Conservation (phyloP, 305 asterid species). For the Vinca major region DNA sequence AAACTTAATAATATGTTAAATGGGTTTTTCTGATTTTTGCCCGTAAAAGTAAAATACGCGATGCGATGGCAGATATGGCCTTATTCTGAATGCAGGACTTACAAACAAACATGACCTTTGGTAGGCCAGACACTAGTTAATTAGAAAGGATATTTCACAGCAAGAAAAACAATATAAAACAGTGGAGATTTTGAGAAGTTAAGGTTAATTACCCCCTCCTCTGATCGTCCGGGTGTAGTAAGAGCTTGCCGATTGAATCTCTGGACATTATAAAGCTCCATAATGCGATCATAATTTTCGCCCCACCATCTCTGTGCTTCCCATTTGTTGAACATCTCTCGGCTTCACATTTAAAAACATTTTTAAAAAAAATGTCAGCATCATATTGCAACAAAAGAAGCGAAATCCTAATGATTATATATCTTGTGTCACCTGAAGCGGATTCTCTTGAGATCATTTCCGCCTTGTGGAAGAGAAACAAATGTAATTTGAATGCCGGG, state of each 20-base stretch:
- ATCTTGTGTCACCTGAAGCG: slow-evolving; percentile 63
- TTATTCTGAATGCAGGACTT: too few relatives aligned
- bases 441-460: slow-evolving; percentile 90
- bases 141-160: neutral
- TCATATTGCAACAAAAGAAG: slow-evolving; percentile 6
- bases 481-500: slow-evolving; percentile 97
- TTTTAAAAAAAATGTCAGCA: slow-evolving; percentile 13
- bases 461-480: slow-evolving; percentile 75
- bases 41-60: too few relatives aligned
- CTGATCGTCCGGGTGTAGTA: slow-evolving; percentile 84
- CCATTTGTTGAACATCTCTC: slow-evolving; percentile 96
- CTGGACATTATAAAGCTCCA: slow-evolving; percentile 96
- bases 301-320: slow-evolving; percentile 99
- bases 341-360: slow-evolving; percentile 40
- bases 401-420: neutral
- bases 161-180: neutral
- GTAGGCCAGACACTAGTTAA: neutral
- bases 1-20: too few relatives aligned
- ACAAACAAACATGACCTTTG: neutral
- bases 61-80: too few relatives aligned
- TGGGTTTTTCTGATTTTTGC: too few relatives aligned
- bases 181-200: slow-evolving; percentile 2
- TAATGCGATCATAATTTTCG: slow-evolving; percentile 83
- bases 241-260: slow-evolving; percentile 82
- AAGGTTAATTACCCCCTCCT: slow-evolving; percentile 63